Base-by-base conservation (phyloP, 1,139 yeast genomes). In the Scheffersomyces segobiensis region DNA sequence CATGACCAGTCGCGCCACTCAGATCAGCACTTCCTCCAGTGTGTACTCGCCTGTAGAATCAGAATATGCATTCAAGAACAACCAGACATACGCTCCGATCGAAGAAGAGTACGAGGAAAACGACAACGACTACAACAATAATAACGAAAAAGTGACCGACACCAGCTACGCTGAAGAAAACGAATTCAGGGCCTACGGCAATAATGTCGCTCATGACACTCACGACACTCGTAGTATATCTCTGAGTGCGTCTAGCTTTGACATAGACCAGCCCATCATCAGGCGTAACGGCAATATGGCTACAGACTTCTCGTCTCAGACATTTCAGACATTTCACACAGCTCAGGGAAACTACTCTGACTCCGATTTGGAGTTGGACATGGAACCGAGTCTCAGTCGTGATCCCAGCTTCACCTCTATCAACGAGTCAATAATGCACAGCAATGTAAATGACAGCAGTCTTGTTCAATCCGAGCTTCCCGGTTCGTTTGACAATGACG, bases 21-120 rank as follows among this genome's bases (percentile, higher is more conserved):
- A 32, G 42, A 62, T 64, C 56, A 75, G 79, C 58, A 65, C 74
- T 5, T 65, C 79, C 5, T 75, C 79, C n/a, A 74, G 78, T 56
- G 74, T 74, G 6, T 76, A 76, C 59, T 71, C 77, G 21, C 67
- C 74, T 1, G 60, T 66, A 17, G 74, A 71, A 26, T 62, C 67
- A 12, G 70, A 68, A 48, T 59, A 51, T 59, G 61, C 58, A 8
- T 60, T 57, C 52, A 57, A 63, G 46, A 56, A 54, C 21, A 60
- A 58, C 42, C 64, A 58, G n/a, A 21, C 17, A 8, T 48, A 48
- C 17, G 18, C 50, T 14, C 50, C 50, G 50, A 62, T 63, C 17
- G 65, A 64, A 20, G 69, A 69, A 47, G 68, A 59, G 22, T 65
- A 62, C 24, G 65, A 63, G 6, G 63, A 61, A n/a, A 32, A 32